Evolutionary conservation across 305 asterid species (phyloP).

Genomic region (Lippia alba): DNA sequence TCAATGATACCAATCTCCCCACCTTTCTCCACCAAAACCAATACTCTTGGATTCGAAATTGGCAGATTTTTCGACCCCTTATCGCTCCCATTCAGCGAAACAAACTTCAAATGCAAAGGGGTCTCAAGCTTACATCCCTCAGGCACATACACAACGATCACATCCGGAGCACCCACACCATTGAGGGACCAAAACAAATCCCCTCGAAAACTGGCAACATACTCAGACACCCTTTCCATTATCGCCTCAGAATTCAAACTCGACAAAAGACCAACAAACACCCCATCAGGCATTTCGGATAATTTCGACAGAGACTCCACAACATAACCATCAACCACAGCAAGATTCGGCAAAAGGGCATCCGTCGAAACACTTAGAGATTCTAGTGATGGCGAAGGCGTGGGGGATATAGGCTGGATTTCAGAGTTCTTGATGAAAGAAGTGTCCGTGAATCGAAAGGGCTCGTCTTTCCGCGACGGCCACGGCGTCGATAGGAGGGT

Average conservation of each 20-base stretch:
- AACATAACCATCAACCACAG: conserved; percentile 76
- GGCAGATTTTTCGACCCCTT: conserved; percentile 68
- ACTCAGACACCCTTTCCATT: conserved; percentile 64
- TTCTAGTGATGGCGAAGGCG: conserved; percentile 35
- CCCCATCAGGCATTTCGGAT: conserved; percentile 65
- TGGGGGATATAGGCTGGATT: conserved; percentile 60
- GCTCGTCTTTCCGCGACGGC: conserved; percentile 91
- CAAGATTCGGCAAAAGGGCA: conserved; percentile 52
- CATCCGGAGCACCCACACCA: conserved; percentile 91
- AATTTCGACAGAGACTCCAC: conserved; percentile 53
- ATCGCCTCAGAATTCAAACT: conserved; percentile 54
- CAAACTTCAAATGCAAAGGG: conserved; percentile 67
- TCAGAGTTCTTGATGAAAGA: conserved; percentile 73
- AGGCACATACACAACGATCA: conserved; percentile 82
- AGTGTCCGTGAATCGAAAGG: conserved; percentile 83
- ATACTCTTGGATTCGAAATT: conserved; percentile 85
- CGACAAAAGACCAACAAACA: conserved; percentile 71
- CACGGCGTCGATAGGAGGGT: conserved; percentile 80
- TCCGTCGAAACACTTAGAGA: conserved; percentile 43
- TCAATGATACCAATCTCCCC: conserved; percentile 84
- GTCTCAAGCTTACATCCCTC: conserved; percentile 83
- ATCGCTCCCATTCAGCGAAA: conserved; percentile 60
- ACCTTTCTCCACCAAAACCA: conserved; percentile 86
- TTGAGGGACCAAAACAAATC: conserved; percentile 92
- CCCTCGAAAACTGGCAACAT: conserved; percentile 62